phyloP scores from a whole-genome alignment of 192 early-diverging fungal genomes.

The Jimgerdemannia flammicorona region DNA sequence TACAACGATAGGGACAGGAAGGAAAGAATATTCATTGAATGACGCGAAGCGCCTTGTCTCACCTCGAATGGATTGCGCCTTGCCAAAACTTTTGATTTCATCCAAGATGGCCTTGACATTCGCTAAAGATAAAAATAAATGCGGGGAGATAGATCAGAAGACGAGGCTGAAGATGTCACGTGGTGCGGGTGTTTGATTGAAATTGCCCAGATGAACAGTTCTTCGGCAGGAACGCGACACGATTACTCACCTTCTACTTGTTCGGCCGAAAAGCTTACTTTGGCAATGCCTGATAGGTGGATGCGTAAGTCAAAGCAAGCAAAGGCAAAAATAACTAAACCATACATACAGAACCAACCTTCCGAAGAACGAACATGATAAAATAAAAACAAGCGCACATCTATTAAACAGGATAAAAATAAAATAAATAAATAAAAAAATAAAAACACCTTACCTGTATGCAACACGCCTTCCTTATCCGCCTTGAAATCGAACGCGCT shows the following conservation, averaged over 20 bases:
- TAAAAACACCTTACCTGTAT: constrained; percentile 39
- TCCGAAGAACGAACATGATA: no score
- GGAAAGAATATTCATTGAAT: neutral
- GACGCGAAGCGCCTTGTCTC: constrained; percentile 11
- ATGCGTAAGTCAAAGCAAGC: no score
- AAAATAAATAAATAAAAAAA: constrained; percentile 38
- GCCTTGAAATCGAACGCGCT: constrained; percentile 73
- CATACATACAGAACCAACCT: no score
- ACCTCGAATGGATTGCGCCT: constrained; percentile 46
- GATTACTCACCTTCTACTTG: constrained; percentile 22
- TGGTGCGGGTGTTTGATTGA: no score
- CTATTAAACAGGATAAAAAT: constrained; percentile 15
- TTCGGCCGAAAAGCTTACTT: constrained; percentile 17
- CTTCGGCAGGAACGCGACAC: no score
- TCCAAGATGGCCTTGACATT: constrained; percentile 60
- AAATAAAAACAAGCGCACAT: constrained; percentile 3
- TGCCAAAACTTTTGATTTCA: constrained; percentile 54
- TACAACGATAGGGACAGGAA: neutral
- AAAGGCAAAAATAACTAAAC: no score
- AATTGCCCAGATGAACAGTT: neutral
- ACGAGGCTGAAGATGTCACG: neutral
- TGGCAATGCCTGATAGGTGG: neutral
- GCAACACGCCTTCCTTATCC: constrained; percentile 70
- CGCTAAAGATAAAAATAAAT: constrained; percentile 8
- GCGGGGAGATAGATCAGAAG: neutral